These are phyloP conservation scores for Lasiosphaeria hispida DNA, from an alignment of 495 filamentous ascomycete genomes.

Conservation along the genomic window DNA sequence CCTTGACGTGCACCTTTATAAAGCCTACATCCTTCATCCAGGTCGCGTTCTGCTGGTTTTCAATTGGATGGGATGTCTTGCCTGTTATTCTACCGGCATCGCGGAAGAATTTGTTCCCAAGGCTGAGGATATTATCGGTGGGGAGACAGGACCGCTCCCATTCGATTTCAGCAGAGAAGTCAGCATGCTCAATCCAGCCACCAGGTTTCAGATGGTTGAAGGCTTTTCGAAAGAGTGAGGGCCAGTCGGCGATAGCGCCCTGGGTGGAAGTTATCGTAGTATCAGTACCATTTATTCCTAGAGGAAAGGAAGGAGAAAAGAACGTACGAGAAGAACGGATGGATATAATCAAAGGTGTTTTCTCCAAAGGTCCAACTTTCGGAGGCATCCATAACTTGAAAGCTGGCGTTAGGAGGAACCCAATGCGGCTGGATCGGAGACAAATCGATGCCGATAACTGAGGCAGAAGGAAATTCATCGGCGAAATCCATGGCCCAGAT, in stretches of 20 bases:
- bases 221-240: constrained; percentile 34
- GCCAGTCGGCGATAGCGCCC: constrained; percentile 57
- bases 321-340: constrained; percentile 29
- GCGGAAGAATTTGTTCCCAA: constrained; percentile 38
- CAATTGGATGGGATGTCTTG: constrained; percentile 30
- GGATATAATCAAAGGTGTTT: constrained; percentile 62
- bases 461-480: constrained; percentile 48
- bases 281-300: no score
- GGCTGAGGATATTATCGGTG: no score
- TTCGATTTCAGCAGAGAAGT: constrained; percentile 26
- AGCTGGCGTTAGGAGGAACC: constrained; percentile 31
- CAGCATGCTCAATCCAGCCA: constrained; percentile 33
- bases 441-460: constrained; percentile 58
- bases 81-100: constrained; percentile 28
- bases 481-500: constrained; percentile 67
- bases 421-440: constrained; percentile 34
- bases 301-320: no score
- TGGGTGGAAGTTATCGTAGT: no score
- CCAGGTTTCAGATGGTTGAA: constrained; percentile 40
- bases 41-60: constrained; percentile 30
- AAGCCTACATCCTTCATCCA: constrained; percentile 57
- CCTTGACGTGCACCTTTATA: constrained; percentile 42
- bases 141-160: no score
- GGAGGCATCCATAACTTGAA: constrained; percentile 57
- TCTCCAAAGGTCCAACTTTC: constrained; percentile 49